Base-by-base conservation (phyloP, 1,284 basidiomycete species). In the Schizopora paradoxa region DNA sequence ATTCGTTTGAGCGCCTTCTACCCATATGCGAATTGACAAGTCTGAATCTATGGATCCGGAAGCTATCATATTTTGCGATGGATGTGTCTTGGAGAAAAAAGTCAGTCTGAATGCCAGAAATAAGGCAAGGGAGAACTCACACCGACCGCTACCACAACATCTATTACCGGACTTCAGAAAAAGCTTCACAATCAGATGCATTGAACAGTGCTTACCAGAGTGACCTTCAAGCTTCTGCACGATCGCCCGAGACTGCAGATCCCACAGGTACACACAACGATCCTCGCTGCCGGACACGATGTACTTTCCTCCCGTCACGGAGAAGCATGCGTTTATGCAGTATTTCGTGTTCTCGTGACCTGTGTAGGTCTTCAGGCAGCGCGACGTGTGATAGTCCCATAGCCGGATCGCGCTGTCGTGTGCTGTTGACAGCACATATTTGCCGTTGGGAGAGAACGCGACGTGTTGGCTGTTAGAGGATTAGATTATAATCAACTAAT, bases 221-320 rank as follows among this genome's bases (percentile, higher is more conserved):
- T 93, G 90, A 2, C 80, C 89, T 49, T 86, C 79, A 36, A 95
- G 70, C 0, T 82, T 73, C 54, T 88, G 83, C 4, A 92, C 79
- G 34, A 94, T 73, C 55, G 88, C 77, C 16, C 91, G 76, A 4
- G 80, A 86, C 61, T 97, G 93, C 23, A 98, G 60, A 63, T 98
- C 91, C 92, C 93, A 98, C 4, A 96, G 73, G 48, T 91, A 85
- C 6, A 91, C 76, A 55, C 86, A 88, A 57, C 87, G 75, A 60
- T 98, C 93, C 64, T 98, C 95, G 56, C 86, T 90, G 0, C 93
- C 95, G 1, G 87, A 81, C 0, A 96, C 77, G 52, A 98, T 88
- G 82, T 86, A 92, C 60, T 90, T 89, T 4, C 86, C 83, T 16
- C 84, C 83, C 0, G 85, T 87, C 2, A 89, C 84, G 52, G 82